A percentile compares a stretch with the other conserved stretches of the same genome.
Evolutionary conservation across 2,329 filamentous ascomycete genomes (phyloP).

Genomic region (Aspergillus alliaceus): DNA sequence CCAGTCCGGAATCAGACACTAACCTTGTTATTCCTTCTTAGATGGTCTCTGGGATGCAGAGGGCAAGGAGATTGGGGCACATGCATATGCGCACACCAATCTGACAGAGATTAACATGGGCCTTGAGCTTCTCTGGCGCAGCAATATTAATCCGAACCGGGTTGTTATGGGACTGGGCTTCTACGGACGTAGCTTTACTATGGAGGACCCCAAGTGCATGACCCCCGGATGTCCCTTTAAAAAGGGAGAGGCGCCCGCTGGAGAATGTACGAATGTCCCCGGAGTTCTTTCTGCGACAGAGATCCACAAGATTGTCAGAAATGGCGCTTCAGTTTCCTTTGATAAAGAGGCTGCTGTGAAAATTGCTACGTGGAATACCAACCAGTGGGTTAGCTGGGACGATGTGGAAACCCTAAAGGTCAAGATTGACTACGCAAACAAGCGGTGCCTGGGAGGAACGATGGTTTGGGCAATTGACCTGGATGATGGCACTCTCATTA

Average conservation of each 20-base stretch:
- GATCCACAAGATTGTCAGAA: conserved; percentile 5
- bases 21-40: background rate
- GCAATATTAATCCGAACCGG: conserved; percentile 41
- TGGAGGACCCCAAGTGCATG: conserved; percentile 4
- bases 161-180: conserved; percentile 48
- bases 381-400: conserved; percentile 19
- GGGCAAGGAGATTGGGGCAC: conserved; percentile 10
- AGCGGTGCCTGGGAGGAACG: conserved; percentile 16
- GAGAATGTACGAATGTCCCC: conserved; percentile 6
- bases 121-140: conserved; percentile 50
- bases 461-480: conserved; percentile 20
- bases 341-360: conserved; percentile 13
- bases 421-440: conserved; percentile 19
- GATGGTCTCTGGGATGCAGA: conserved; percentile 24
- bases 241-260: background rate
- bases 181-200: conserved; percentile 39
- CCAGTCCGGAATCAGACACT: background rate
- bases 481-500: conserved; percentile 13
- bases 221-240: conserved; percentile 11
- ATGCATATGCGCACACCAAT: conserved; percentile 24
- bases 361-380: conserved; percentile 13
- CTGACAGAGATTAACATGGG: conserved; percentile 30
- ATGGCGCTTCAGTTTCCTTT: background rate
- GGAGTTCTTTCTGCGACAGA: conserved; percentile 9
- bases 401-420: conserved; percentile 16